Percentiles rank a stretch among this genome's conserved stretches.
These are phyloP conservation scores for Capsella bursapastoris DNA, from an alignment of 345 rosid genomes.

Conservation along the genomic window DNA sequence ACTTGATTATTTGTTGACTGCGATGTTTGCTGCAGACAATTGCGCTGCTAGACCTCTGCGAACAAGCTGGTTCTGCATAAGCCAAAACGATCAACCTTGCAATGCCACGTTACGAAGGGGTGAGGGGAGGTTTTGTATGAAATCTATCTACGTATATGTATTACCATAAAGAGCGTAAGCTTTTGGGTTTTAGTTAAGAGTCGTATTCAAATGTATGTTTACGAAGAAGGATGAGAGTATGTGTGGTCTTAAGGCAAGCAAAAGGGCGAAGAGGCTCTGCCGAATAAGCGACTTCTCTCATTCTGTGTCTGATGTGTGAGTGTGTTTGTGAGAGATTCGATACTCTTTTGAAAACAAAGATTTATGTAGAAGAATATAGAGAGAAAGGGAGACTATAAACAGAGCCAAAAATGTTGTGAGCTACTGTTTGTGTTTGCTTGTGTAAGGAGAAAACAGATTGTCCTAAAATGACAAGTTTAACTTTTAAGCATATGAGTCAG, in stretches of 20 bases:
- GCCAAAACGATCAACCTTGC: conserved; percentile 34
- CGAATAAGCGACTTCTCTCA: conserved; percentile 33
- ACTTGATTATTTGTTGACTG: background rate
- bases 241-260: conserved; percentile 31
- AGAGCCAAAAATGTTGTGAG: conserved; percentile 20
- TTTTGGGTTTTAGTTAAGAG: conserved; percentile 41
- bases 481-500: background rate
- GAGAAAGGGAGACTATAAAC: conserved; percentile 16
- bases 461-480: conserved; percentile 21
- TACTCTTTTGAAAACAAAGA: conserved; percentile 38
- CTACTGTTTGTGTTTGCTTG: conserved; percentile 35
- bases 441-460: conserved; percentile 16
- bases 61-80: conserved; percentile 81
- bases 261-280: conserved; percentile 42
- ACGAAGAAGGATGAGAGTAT: conserved; percentile 30
- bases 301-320: conserved; percentile 41
- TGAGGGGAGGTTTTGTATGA: conserved; percentile 13
- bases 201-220: conserved; percentile 38
- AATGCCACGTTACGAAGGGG: conserved; percentile 24
- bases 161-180: conserved; percentile 47
- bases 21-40: conserved; percentile 68
- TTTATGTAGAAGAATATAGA: conserved; percentile 37
- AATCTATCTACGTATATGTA: conserved; percentile 34
- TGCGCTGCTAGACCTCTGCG: conserved; percentile 86
- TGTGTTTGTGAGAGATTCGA: conserved; percentile 39